Base-by-base conservation (phyloP, 2,329 filamentous ascomycete species). In the Penicillium sp. region DNA sequence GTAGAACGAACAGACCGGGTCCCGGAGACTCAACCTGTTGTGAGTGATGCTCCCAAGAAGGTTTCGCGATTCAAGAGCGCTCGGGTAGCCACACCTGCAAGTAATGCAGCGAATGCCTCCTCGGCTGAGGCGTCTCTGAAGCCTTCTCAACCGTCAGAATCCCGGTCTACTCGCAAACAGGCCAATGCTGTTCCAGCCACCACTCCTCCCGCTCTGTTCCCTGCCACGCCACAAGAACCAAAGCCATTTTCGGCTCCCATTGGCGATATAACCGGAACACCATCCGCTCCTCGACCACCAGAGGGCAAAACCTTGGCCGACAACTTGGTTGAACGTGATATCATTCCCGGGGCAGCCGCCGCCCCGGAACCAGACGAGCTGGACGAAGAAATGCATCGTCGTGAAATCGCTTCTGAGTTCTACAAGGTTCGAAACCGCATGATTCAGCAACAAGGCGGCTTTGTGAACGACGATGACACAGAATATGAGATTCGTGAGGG, bases 381-480 rank as follows among this genome's bases (percentile, higher is more conserved):
- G 34, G 89, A 96, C 63, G 84, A 89, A 5, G 80, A 85, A 18
- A 77, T 92, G 26, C 79, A 93, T 47, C 83, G 89, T 49, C 86
- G 90, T 58, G 89, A 96, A 71, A 86, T 96, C 13, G 87, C 90
- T 7, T 84, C 85, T 33, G 90, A 95, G 68, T 96, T 96, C 72
- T 89, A 96, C 71, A 86, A 85, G 40, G 81, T 90, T 71, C 88
- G 93, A 18, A 96, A 92, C 69, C 85, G 84, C 66, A 87, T 95
- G 74, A 92, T 97, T 50, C 86, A 91, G 62, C 83, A 87, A 63
- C 86, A 94, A 64, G 92, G 92, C 48, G 92, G 92, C 3, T 96
- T 96, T 71, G 76, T 89, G 64, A 83, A 85, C 53, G 84, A 91
- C 63, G 85, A 91, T 55, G 86, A 91, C 55, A 80, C 84, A 48